Percentiles rank a stretch among this genome's conserved stretches.
phyloP scores from a whole-genome alignment of 768 basidiomycete species.

The Auricularia cornea region DNA sequence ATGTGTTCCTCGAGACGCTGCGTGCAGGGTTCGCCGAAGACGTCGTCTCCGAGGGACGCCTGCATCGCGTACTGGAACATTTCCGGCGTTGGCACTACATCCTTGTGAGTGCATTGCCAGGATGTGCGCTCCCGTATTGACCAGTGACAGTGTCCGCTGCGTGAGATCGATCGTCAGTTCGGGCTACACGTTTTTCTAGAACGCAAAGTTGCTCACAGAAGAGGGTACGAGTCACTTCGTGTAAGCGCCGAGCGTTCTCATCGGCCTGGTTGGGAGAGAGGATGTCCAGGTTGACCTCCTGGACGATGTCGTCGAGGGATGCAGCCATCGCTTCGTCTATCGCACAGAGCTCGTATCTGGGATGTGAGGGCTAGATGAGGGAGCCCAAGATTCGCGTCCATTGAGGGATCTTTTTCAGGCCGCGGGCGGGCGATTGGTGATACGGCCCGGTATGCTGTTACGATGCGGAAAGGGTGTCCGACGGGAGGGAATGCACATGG shows the following conservation, averaged over 20 bases:
- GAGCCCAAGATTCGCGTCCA: no score
- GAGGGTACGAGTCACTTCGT: constrained; percentile 59
- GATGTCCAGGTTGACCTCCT: constrained; percentile 50
- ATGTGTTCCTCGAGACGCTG: constrained; percentile 61
- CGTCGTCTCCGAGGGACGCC: constrained; percentile 71
- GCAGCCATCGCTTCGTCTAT: constrained; percentile 2
- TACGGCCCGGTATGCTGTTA: no score
- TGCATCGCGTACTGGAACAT: constrained; percentile 66
- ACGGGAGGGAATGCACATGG: no score
- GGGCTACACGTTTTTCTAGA: no score
- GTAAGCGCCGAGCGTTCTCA: constrained; percentile 44
- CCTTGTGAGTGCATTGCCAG: constrained; percentile 15
- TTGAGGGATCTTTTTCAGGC: no score
- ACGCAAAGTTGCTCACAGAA: constrained; percentile 44
- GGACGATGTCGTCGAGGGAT: constrained; percentile 22
- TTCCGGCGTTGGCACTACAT: constrained; percentile 43
- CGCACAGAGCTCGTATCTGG: no score
- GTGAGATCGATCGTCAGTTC: not conserved
- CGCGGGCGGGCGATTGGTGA: no score
- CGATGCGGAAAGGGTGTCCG: no score
- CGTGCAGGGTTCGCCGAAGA: constrained; percentile 57
- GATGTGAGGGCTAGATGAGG: no score
- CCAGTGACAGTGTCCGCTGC: constrained; percentile 46
- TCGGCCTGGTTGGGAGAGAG: constrained; percentile 42
- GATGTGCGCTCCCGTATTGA: constrained; percentile 8